Base-by-base conservation (phyloP, 2,329 filamentous ascomycete species). In the Ophiosphaerella narmari region DNA sequence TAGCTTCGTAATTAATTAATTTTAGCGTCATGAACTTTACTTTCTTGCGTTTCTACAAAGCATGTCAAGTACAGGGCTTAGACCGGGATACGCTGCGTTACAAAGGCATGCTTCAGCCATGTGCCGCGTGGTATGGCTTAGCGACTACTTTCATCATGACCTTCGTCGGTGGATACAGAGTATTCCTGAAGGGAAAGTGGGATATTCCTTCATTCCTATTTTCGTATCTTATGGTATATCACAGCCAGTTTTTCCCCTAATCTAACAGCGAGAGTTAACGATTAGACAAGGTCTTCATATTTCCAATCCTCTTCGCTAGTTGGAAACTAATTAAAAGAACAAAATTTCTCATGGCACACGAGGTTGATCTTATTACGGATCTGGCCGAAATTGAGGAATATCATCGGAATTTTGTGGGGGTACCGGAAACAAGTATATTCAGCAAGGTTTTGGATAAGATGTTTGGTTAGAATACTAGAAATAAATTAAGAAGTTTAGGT, bases 311-410 rank as follows among this genome's bases (percentile, higher is more conserved):
- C 2, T 92, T 83, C 67, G 36, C 87, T 3, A 83, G 82, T 5
- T 93, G 88, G 86, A 94, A 93, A 71, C 26, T 89, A 6, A 59
- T 85, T 49, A 85, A 88, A 69, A 82, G 78, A 65, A 89, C 87
- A 0, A 82, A 78, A 45, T 79, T 82, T 50, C 67, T 78, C 43
- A 79, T 77, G 49, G 77, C 84, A 0, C 72, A 80, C 12, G 82
- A 89, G 44, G 81, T 86, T 1, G 87, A 91, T 66, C 71, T 90
- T 23, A 68, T 78, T 11, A 80, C 81, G 43, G 86, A 87, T 54
- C 65, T 88, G 13, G 83, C 82, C 1, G 84, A 84, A 55, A 83
- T 91, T 54, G 87, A 88, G 39, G 84, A 87, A 53, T 89, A 90
- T 60, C 82, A 85, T 46, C 76, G 77, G 33, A 84, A 81, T 39